Conservation (phyloP, 352 stramenopile species). For the Pythium guiyangense region DNA sequence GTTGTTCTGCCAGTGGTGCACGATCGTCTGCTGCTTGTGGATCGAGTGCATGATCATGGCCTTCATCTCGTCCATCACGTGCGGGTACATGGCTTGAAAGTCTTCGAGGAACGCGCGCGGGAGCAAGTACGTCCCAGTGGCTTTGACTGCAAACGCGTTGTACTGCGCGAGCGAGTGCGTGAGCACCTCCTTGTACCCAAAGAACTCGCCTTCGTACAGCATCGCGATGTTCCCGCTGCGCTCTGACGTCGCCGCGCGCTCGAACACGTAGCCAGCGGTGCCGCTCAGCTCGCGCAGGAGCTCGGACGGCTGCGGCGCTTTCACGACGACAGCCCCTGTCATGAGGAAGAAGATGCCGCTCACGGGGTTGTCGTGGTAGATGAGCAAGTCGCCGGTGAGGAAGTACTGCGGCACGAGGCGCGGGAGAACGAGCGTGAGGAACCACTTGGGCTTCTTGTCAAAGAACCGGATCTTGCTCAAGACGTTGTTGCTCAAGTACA, state of each 20-base stretch:
- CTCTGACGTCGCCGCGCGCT: conserved; percentile 15
- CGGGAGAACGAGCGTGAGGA: conserved; percentile 63
- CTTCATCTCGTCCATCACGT: conserved; percentile 63
- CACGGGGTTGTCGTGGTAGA: conserved; percentile 63
- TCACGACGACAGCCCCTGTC: conserved; percentile 55
- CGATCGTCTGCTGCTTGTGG: conserved; percentile 66
- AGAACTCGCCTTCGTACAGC: conserved; percentile 72
- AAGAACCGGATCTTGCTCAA: conserved; percentile 73
- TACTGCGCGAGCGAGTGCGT: conserved; percentile 52
- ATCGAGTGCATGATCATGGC: conserved; percentile 70
- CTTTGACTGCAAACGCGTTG: conserved; percentile 58
- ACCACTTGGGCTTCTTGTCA: conserved; percentile 85
- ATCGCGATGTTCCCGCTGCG: conserved; percentile 48
- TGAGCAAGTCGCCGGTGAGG: conserved; percentile 57
- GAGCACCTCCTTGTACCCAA: conserved; percentile 73
- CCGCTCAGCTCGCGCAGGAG: background rate
- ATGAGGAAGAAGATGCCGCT: conserved; percentile 80
- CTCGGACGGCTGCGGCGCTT: conserved; percentile 15
- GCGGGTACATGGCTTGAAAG: conserved; percentile 44
- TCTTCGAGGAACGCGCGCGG: conserved; percentile 53
- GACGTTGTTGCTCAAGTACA: conserved; percentile 53
- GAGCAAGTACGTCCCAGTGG: conserved; percentile 61
- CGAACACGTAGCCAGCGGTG: conserved; percentile 2
- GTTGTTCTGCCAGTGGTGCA: conserved; percentile 72
- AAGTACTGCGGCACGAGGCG: conserved; percentile 69